phyloP scores from a whole-genome alignment of 2,329 filamentous ascomycete species.

The Phyllosticta citrichinensis region DNA sequence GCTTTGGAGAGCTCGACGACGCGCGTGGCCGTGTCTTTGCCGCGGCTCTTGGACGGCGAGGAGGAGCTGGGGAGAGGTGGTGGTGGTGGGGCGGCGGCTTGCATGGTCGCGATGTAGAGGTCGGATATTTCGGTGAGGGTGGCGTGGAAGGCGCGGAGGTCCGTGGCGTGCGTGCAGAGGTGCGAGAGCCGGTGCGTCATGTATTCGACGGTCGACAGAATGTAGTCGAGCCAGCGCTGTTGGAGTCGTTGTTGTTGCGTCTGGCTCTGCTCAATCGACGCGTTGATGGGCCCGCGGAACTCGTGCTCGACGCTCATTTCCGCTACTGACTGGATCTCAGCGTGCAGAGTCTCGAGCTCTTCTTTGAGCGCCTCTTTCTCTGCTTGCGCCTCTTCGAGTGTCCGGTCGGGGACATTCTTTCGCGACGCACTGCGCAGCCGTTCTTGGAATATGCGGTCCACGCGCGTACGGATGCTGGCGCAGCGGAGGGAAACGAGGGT shows the following conservation, averaged over 20 bases:
- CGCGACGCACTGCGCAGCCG: conserved; percentile 10
- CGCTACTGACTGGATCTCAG: conserved; percentile 58
- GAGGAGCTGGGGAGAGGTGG: conserved; percentile 16
- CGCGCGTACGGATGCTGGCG: conserved; percentile 31
- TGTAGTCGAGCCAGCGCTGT: conserved; percentile 34
- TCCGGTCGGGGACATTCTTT: conserved; percentile 11
- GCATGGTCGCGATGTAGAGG: conserved; percentile 18
- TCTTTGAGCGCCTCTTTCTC: conserved; percentile 47
- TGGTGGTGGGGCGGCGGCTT: conserved; percentile 13
- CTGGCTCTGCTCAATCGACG: conserved; percentile 26
- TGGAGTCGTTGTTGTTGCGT: conserved; percentile 25
- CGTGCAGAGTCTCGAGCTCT: conserved; percentile 59
- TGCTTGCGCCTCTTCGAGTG: conserved; percentile 36
- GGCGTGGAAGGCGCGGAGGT: conserved; percentile 21
- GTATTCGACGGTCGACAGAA: conserved; percentile 32
- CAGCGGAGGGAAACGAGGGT: conserved; percentile 31
- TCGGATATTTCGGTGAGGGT: conserved; percentile 22
- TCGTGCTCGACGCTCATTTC: conserved; percentile 63
- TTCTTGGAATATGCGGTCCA: conserved; percentile 47
- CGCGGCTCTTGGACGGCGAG: conserved; percentile 18
- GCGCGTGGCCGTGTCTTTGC: conserved; percentile 22
- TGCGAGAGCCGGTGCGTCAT: conserved; percentile 28
- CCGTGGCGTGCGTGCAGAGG: conserved; percentile 17
- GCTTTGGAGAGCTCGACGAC: conserved; percentile 19
- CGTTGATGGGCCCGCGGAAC: conserved; percentile 51